Evolutionary conservation across 306 rosid species (phyloP), one percentile per base, ranked within the genome.

Genomic region (Carpinus fangiana): DNA sequence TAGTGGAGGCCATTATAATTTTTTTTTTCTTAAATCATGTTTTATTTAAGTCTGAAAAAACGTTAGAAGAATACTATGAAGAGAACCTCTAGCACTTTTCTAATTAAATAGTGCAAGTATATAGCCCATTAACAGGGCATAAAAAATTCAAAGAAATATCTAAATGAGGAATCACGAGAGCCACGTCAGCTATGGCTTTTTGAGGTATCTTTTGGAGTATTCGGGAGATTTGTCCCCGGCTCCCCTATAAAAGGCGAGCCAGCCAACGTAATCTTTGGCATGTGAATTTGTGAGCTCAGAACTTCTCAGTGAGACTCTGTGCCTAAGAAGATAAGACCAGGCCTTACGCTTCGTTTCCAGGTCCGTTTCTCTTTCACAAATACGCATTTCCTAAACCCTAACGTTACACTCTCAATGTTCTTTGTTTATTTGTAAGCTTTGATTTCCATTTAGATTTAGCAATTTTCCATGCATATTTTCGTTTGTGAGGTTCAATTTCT

Each of bases 291-390:
- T 9, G 47, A 36, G 0, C 59, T 3, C 13, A 38, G 4, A 21
- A 54, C 61, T 50, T 13, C 65, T 52, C 73, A 36, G 66, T 10
- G 77, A 45, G 36, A 52, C 47, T n/a, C 45, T 7, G 74, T 18
- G 50, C 26, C 46, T 7, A 23, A 55, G 66, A 72, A 70, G 88
- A 81, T 83, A 82, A 81, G 86, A 64, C 72, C 26, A 41, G 77
- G 8, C 50, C 81, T 50, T 7, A 13, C 50, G 45, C 45, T 41
- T 77, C 76, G 55, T 4, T 2, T 16, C 28, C 81, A 78, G 85
- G 82, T 80, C 28, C 59, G 26, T 23, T 23, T 81, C 73, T 76
- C 76, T 60, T 53, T 72, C 23, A 2, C 52, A 10, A 48, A 43
- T 31, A 3, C 23, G 10, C 69, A 23, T 61, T 26, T 34, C 18